Evolutionary conservation across 768 basidiomycete genomes (phyloP).

Genomic region (Tylopilus subfusipes): DNA sequence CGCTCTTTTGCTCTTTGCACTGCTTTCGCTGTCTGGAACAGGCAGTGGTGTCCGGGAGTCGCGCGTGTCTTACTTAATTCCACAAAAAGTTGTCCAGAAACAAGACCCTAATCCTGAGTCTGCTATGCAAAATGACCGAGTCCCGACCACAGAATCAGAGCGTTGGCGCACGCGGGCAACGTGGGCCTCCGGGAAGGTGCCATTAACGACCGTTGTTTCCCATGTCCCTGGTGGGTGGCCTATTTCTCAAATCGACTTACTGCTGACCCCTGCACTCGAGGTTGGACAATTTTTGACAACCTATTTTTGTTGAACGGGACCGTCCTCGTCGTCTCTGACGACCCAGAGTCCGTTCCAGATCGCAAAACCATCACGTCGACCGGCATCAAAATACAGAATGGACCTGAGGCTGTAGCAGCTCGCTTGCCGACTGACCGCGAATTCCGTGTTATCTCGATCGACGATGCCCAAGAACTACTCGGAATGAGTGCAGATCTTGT

Average conservation of each 20-base stretch:
- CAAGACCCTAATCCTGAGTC: not conserved
- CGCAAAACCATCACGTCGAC: conserved; percentile 69
- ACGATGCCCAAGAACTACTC: conserved; percentile 65
- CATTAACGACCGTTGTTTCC: conserved; percentile 62
- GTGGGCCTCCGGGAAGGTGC: conserved; percentile 41
- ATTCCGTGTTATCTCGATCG: conserved; percentile 68
- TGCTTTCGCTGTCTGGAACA: conserved; percentile 43
- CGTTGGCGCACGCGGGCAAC: conserved; percentile 35
- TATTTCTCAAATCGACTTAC: not conserved
- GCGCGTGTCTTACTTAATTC: conserved; percentile 1
- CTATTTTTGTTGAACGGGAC: conserved; percentile 81
- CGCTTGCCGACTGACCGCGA: conserved; percentile 78
- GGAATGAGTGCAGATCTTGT: conserved; percentile 68
- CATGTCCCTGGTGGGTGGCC: conserved; percentile 64
- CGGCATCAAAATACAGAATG: conserved; percentile 56
- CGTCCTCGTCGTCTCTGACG: conserved; percentile 76
- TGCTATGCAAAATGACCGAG: conserved; percentile 4
- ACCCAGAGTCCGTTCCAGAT: conserved; percentile 63
- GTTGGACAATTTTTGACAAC: conserved; percentile 88
- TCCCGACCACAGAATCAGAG: conserved; percentile 18
- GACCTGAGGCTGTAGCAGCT: conserved; percentile 46
- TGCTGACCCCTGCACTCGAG: conserved; percentile 35
- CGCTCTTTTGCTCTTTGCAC: conserved; percentile 42
- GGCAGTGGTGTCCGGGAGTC: conserved; percentile 8
- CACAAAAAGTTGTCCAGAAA: conserved; percentile 7